A percentile compares a stretch with the other conserved stretches of the same genome.
Evolutionary conservation across 1,284 basidiomycete genomes (phyloP).

Genomic region (Microbotryomycetes sp.): DNA sequence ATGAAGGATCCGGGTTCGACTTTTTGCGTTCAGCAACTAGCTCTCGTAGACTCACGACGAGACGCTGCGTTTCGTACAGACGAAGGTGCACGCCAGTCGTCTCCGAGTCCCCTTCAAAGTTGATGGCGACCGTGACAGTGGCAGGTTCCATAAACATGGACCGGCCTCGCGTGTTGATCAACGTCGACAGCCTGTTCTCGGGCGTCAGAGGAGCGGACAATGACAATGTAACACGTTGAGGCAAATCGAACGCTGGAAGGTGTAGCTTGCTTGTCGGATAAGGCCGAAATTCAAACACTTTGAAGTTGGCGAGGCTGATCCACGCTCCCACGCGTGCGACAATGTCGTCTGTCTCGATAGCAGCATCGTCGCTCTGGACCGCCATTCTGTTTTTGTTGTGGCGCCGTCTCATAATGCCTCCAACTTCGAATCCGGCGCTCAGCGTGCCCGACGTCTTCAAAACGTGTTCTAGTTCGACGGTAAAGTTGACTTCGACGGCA

Average conservation of each 20-base stretch:
- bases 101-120: neutral
- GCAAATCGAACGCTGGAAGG: conserved; percentile 17
- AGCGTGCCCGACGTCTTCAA: neutral
- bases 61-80: conserved; percentile 13
- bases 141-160: neutral
- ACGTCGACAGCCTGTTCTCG: neutral
- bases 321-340: conserved; percentile 1
- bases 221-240: conserved; percentile 1
- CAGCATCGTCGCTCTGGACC: neutral
- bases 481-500: conserved; percentile 7
- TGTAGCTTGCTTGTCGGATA: neutral
- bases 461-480: conserved; percentile 6
- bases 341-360: neutral
- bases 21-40: neutral
- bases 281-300: neutral
- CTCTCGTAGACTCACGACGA: neutral
- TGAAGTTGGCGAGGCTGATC: conserved; percentile 4
- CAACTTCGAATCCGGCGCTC: neutral
- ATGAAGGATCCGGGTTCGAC: neutral
- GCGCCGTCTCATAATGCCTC: neutral
- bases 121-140: neutral
- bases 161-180: neutral
- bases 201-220: neutral
- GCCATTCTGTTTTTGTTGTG: neutral
- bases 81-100: conserved; percentile 14